A percentile compares a stretch with the other conserved stretches of the same genome.
Conservation (phyloP, 2,329 filamentous ascomycete genomes). For the Neonectria sp. region DNA sequence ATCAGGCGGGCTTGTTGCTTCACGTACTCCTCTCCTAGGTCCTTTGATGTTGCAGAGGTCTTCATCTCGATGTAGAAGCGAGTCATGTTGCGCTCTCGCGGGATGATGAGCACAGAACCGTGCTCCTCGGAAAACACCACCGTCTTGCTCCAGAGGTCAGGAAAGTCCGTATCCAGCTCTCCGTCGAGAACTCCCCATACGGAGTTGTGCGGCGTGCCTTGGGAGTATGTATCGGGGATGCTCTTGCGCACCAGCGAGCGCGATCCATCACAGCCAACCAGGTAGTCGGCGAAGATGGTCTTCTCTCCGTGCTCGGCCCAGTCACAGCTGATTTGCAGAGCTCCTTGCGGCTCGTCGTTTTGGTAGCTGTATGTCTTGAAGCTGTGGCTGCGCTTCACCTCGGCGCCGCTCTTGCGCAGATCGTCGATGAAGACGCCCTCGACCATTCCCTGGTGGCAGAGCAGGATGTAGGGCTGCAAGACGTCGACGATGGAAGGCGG, state of each 20-base stretch:
- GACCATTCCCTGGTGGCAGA: conserved; percentile 81
- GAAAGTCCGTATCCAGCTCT: conserved; percentile 78
- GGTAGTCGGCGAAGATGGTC: conserved; percentile 70
- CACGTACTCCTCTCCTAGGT: conserved; percentile 74
- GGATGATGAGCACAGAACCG: conserved; percentile 79
- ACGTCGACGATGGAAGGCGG: conserved; percentile 69
- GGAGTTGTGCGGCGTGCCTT: conserved; percentile 66
- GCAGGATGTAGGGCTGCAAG: conserved; percentile 68
- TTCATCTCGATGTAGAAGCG: conserved; percentile 73
- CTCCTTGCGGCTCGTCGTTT: conserved; percentile 49
- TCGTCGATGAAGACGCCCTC: conserved; percentile 79
- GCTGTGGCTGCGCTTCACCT: conserved; percentile 73
- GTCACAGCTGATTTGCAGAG: conserved; percentile 62
- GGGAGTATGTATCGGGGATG: conserved; percentile 69
- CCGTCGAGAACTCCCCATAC: conserved; percentile 81
- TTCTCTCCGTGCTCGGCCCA: conserved; percentile 65
- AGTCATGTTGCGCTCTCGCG: conserved; percentile 79
- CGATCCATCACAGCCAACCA: conserved; percentile 81
- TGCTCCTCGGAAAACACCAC: conserved; percentile 75
- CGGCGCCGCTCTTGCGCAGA: conserved; percentile 72
- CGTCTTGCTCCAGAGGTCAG: conserved; percentile 81
- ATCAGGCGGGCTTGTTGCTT: conserved; percentile 75
- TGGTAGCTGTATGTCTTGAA: conserved; percentile 69
- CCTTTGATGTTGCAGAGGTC: conserved; percentile 54
- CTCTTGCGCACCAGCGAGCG: conserved; percentile 77